Evolutionary conservation across 1,284 basidiomycete genomes (phyloP), one percentile per base, ranked within the genome.

Genomic region (Boletellus sp.): DNA sequence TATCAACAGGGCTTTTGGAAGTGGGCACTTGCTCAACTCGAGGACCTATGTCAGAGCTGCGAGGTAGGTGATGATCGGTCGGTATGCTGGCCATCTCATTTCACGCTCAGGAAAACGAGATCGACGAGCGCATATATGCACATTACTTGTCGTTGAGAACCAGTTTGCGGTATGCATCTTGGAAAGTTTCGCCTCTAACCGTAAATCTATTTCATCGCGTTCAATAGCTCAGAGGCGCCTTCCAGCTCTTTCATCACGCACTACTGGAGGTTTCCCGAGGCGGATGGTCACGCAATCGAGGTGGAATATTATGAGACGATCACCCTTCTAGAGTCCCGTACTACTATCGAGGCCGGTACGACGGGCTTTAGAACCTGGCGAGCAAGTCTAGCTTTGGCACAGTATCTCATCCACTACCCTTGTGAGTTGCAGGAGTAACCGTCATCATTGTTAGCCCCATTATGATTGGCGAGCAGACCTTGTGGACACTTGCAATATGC

Each of bases 321-420:
- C 16, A 89, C 87, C 1, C 67, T 91, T 3, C 70, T 85, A 12
- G 88, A 91, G 66, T 87, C 89, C 3, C 79, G 83, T 4, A 84
- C 80, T 1, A 81, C 75, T 1, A 82, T 89, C 28, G 86, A 90
- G 64, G 73, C 73, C 41, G 88, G 89, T 2, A 90, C 87, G 0
- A 91, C 88, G 1, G 89, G 89, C 6, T 66, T 90, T 40, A 76
- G 84, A 49, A 91, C 88, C 2, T 91, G 89, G 89, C 72, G 76
- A 24, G 86, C 88, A 2, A 85, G 86, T 59, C 77, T 85, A 41
- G 70, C 78, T n/a, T 71, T 90, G 13, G 80, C 82, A 0, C 76
- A 83, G 45, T 83, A 81, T 60, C 68, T 91, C n/a, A 74, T 82
- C 21, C 52, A 60, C 10, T 70, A 85, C 60, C 70, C 78, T 64